A percentile compares a stretch with the other conserved stretches of the same genome.
Conservation (phyloP, 306 rosid species). For the Sicyos edulis region DNA sequence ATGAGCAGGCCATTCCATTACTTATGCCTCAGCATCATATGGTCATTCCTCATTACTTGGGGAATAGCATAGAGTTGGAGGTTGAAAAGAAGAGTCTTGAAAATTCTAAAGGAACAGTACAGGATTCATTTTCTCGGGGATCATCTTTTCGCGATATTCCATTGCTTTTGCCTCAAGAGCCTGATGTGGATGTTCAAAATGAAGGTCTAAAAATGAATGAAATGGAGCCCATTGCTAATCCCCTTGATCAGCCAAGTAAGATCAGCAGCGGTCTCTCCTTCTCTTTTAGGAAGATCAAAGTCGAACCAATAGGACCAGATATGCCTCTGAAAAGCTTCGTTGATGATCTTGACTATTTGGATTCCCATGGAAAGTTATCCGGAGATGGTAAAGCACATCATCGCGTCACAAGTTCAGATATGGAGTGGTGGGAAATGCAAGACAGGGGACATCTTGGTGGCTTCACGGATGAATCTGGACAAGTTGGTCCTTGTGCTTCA, state of each 20-base stretch:
- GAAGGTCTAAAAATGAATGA: conserved; percentile 34
- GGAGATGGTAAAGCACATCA: conserved; percentile 34
- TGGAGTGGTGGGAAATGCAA: conserved; percentile 96
- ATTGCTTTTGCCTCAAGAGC: conserved; percentile 69
- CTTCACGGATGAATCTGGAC: conserved; percentile 64
- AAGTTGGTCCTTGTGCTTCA: conserved; percentile 88
- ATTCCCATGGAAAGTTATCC: conserved; percentile 37
- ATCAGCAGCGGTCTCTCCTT: conserved; percentile 30
- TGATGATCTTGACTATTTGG: conserved; percentile 52
- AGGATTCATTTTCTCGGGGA: conserved; percentile 59
- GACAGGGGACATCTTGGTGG: conserved; percentile 74
- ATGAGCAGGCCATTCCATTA: conserved; percentile 87
- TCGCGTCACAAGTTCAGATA: conserved; percentile 32
- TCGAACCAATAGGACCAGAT: conserved; percentile 56
- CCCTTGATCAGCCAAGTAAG: conserved; percentile 31
- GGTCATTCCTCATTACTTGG: conserved; percentile 99
- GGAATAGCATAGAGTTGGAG: conserved; percentile 47
- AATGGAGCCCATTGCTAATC: conserved; percentile 19
- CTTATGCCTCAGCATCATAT: conserved; percentile 99
- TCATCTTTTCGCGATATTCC: conserved; percentile 79
- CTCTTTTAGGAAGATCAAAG: conserved; percentile 43
- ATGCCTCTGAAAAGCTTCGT: conserved; percentile 84
- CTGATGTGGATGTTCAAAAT: conserved; percentile 35
- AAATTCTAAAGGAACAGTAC: conserved; percentile 34
- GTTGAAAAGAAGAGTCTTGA: conserved; percentile 36